A percentile compares a stretch with the other conserved stretches of the same genome.
Conservation (phyloP, 1,139 yeast species). For the Hansenula sp. region DNA sequence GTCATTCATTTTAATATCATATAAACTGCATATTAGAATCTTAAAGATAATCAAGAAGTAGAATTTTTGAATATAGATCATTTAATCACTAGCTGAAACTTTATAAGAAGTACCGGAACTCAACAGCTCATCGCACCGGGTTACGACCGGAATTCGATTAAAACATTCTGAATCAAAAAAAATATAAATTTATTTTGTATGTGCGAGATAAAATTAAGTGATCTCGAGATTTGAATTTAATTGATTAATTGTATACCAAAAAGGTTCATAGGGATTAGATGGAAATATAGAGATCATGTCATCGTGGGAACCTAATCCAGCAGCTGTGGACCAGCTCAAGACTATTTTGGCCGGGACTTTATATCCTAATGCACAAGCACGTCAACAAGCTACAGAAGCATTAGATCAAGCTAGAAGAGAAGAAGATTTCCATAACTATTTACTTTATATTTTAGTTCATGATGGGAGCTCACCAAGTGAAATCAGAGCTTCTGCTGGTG, state of each 20-base stretch:
- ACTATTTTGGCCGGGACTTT: slow-evolving; percentile 64
- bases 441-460: slow-evolving; percentile 62
- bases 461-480: slow-evolving; percentile 45
- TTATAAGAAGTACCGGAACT: no score
- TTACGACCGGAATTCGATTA: background rate
- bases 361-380: slow-evolving; percentile 48
- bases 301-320: slow-evolving; percentile 61
- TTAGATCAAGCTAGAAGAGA: slow-evolving; percentile 63
- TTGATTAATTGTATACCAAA: background rate
- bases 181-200: background rate
- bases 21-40: no score
- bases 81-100: no score
- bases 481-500: slow-evolving; percentile 85
- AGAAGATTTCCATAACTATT: slow-evolving; percentile 76
- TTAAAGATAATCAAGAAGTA: no score
- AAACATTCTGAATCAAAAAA: background rate
- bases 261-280: no score
- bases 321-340: slow-evolving; percentile 58
- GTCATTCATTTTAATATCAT: background rate
- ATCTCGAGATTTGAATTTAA: background rate
- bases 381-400: slow-evolving; percentile 64
- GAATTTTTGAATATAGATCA: no score
- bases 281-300: slow-evolving; percentile 3
- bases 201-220: no score
- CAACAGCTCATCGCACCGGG: slow-evolving; percentile 3